Conservation (phyloP, 495 filamentous ascomycete species). For the Massariosphaeria phaeospora region DNA sequence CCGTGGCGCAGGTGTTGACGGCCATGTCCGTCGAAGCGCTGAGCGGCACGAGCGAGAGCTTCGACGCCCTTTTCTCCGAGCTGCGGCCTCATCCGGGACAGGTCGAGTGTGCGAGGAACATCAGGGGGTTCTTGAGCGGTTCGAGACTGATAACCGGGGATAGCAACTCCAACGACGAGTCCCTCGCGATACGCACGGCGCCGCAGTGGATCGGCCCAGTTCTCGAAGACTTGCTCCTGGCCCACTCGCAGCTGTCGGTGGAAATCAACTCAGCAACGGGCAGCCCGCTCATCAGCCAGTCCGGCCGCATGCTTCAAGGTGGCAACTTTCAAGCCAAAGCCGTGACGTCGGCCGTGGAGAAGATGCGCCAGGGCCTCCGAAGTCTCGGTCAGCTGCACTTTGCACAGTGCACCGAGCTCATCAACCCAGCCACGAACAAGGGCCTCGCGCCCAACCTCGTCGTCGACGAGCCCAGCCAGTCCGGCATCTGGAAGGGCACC, state of each 20-base stretch:
- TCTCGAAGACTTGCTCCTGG: slow-evolving; percentile 28
- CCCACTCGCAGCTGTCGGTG: slow-evolving; percentile 14
- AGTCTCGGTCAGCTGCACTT: slow-evolving; percentile 26
- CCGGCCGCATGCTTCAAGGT: slow-evolving; percentile 16
- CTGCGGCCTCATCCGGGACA: slow-evolving; percentile 60
- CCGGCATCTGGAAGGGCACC: slow-evolving; percentile 21
- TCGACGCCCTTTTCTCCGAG: slow-evolving; percentile 55
- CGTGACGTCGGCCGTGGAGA: slow-evolving; percentile 29
- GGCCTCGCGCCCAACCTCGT: slow-evolving; percentile 29
- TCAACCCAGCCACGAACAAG: slow-evolving; percentile 25
- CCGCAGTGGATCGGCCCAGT: slow-evolving; percentile 34
- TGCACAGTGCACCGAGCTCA: slow-evolving; percentile 29
- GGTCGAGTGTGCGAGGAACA: slow-evolving; percentile 53
- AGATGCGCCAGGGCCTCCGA: slow-evolving; percentile 12
- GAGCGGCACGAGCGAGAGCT: slow-evolving; percentile 49
- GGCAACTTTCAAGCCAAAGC: slow-evolving; percentile 33
- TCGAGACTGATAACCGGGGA: slow-evolving; percentile 29
- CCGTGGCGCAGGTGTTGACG: slow-evolving; percentile 56
- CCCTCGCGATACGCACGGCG: slow-evolving; percentile 30
- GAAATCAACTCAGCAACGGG: slow-evolving; percentile 31
- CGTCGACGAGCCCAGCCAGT: slow-evolving; percentile 28
- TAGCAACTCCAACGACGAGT: slow-evolving; percentile 7
- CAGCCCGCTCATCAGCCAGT: slow-evolving; percentile 28
- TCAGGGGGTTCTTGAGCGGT: slow-evolving; percentile 47
- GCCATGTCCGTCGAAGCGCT: slow-evolving; percentile 50